These are phyloP conservation scores for Mikania micrantha DNA, from an alignment of 129 eudicot species.

Conservation along the genomic window DNA sequence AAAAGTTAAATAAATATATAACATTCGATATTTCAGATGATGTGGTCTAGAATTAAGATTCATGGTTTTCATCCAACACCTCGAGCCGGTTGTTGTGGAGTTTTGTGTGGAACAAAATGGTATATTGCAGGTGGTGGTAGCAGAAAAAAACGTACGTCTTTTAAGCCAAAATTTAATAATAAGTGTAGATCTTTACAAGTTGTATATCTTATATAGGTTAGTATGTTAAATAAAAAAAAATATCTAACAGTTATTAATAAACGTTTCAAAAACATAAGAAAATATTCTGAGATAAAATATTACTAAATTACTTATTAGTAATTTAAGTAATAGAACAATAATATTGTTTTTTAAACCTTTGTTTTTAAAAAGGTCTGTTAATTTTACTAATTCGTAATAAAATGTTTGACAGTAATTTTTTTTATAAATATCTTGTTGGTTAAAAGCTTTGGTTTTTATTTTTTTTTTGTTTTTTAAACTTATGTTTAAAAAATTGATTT, in stretches of 20 bases:
- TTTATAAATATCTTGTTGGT: too few relatives aligned
- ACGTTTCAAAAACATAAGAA: too few relatives aligned
- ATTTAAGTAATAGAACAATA: too few relatives aligned
- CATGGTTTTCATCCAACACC: conserved; percentile 91
- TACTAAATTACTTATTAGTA: too few relatives aligned
- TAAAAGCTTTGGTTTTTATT: too few relatives aligned
- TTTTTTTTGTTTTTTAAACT: too few relatives aligned
- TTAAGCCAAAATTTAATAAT: neutral
- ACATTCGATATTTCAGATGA: conserved; percentile 49
- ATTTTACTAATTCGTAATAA: too few relatives aligned
- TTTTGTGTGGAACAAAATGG: conserved; percentile 89
- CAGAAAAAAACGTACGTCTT: conserved; percentile 67
- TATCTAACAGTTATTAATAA: neutral
- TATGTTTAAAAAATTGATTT: too few relatives aligned
- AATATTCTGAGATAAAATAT: too few relatives aligned
- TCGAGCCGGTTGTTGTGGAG: conserved; percentile 97
- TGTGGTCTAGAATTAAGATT: conserved; percentile 85
- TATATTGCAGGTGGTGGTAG: conserved; percentile 97
- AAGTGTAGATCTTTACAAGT: neutral
- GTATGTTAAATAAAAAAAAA: neutral
- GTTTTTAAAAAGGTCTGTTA: too few relatives aligned
- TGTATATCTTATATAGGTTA: neutral
- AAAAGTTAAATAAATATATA: neutral
- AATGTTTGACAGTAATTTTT: too few relatives aligned
- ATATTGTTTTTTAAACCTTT: too few relatives aligned